Percentiles rank a stretch among this genome's conserved stretches.
Conservation (phyloP, 352 stramenopile genomes). For the Stephanocyclus meneghinianus region DNA sequence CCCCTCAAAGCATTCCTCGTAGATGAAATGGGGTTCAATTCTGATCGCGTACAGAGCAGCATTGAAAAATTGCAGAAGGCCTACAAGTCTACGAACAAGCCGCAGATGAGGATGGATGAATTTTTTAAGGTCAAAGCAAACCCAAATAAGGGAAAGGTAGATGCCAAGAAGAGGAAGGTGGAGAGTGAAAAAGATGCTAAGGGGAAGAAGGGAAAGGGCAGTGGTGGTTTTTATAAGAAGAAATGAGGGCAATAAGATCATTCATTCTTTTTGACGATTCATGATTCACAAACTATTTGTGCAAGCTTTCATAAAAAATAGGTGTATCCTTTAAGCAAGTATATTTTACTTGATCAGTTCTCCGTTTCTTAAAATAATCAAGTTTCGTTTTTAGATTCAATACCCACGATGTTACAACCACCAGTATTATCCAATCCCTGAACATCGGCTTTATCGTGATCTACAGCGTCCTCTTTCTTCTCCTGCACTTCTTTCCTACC, state of each 20-base stretch:
- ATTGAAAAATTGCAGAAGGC: constrained; percentile 96
- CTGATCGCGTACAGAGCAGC: constrained; percentile 88
- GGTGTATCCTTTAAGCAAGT: no score
- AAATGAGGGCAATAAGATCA: constrained; percentile 24
- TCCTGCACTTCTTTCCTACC: constrained; percentile 61
- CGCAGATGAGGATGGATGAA: constrained; percentile 94
- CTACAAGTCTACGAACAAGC: constrained; percentile 87
- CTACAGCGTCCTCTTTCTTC: constrained; percentile 25
- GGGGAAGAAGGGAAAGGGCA: constrained; percentile 43
- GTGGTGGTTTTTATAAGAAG: constrained; percentile 46
- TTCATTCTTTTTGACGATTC: background rate
- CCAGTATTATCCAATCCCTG: background rate
- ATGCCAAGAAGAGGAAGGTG: constrained; percentile 45
- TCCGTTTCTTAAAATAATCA: background rate
- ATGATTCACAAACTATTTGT: background rate
- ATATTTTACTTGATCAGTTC: background rate
- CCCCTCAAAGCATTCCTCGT: constrained; percentile 92
- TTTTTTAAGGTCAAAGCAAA: constrained; percentile 89
- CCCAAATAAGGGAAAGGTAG: constrained; percentile 52
- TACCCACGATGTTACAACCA: background rate
- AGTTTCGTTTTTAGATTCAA: background rate
- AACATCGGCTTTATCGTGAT: background rate
- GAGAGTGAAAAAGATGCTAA: constrained; percentile 26
- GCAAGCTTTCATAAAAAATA: no score
- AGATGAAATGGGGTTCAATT: constrained; percentile 95